phyloP scores from a whole-genome alignment of 2,329 filamentous ascomycete species.

The Trichophyton simii region DNA sequence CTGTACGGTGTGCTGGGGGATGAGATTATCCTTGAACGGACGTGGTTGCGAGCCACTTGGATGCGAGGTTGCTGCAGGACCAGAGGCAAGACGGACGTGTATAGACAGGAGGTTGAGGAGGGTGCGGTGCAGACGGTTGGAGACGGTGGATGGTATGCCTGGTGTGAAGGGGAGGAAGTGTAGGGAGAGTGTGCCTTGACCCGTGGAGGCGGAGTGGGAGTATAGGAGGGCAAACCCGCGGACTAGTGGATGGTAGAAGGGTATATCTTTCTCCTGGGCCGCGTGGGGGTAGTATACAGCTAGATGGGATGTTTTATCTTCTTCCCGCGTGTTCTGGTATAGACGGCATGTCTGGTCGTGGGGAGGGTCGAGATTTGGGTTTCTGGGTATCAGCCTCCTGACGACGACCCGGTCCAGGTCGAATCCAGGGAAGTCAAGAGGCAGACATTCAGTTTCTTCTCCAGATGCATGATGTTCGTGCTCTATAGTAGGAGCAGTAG shows the following conservation, averaged over 20 bases:
- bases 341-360: slow-evolving; percentile 75
- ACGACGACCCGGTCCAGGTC: slow-evolving; percentile 53
- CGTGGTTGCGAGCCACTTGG: slow-evolving; percentile 53
- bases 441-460: neutral
- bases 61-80: slow-evolving; percentile 14
- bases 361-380: slow-evolving; percentile 59
- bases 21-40: slow-evolving; percentile 68
- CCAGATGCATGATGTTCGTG: neutral
- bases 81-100: slow-evolving; percentile 25
- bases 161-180: slow-evolving; percentile 39
- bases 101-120: slow-evolving; percentile 26
- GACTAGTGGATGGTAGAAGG: slow-evolving; percentile 79
- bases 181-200: slow-evolving; percentile 33
- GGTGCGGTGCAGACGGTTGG: slow-evolving; percentile 27
- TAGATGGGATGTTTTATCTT: slow-evolving; percentile 31
- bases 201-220: slow-evolving; percentile 28
- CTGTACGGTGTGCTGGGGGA: slow-evolving; percentile 66
- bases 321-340: slow-evolving; percentile 31
- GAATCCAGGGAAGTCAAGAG: slow-evolving; percentile 19
- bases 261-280: slow-evolving; percentile 48
- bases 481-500: slow-evolving; percentile 15
- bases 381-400: slow-evolving; percentile 67
- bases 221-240: slow-evolving; percentile 64
- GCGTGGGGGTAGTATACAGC: slow-evolving; percentile 72
- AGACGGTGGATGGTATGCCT: slow-evolving; percentile 22